Percentiles rank a stretch among this genome's conserved stretches.
Evolutionary conservation across 1,284 basidiomycete species (phyloP).

Genomic region (Ceratobasidium sp.): DNA sequence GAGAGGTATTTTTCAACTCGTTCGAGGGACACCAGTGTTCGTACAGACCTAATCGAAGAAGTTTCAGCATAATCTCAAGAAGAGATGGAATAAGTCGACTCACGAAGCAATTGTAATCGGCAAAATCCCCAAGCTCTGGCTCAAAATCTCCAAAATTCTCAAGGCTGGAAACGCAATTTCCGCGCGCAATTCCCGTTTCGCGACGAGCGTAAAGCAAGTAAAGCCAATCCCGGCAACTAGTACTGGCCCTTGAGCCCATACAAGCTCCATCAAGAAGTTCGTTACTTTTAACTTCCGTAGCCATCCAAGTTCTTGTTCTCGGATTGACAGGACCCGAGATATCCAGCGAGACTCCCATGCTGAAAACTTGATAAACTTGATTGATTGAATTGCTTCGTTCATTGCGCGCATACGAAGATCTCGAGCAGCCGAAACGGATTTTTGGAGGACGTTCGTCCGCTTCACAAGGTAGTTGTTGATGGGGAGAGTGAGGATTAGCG

Average conservation of each 20-base stretch:
- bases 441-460: conserved; percentile 52
- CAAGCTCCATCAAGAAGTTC: conserved; percentile 6
- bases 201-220: conserved; percentile 35
- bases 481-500: conserved; percentile 36
- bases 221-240: conserved; percentile 36
- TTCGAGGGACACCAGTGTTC: conserved; percentile 10
- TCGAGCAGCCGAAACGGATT: neutral
- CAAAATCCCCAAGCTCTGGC: conserved; percentile 33
- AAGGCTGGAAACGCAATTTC: conserved; percentile 43
- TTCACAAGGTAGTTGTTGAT: conserved; percentile 47
- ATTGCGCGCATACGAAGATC: conserved; percentile 33
- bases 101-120: conserved; percentile 42
- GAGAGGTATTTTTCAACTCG: conserved; percentile 38
- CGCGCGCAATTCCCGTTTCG: conserved; percentile 26
- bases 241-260: conserved; percentile 39
- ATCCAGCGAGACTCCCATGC: conserved; percentile 43
- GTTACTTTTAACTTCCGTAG: conserved; percentile 11
- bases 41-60: neutral
- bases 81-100: neutral
- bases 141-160: conserved; percentile 36
- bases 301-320: conserved; percentile 30
- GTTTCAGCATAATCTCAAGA: neutral
- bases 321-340: conserved; percentile 17
- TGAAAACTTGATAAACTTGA: conserved; percentile 45
- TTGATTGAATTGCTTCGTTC: conserved; percentile 42